Evolutionary conservation across 305 asterid species (phyloP), one percentile per base, ranked within the genome.

Genomic region (Galium porrigens): DNA sequence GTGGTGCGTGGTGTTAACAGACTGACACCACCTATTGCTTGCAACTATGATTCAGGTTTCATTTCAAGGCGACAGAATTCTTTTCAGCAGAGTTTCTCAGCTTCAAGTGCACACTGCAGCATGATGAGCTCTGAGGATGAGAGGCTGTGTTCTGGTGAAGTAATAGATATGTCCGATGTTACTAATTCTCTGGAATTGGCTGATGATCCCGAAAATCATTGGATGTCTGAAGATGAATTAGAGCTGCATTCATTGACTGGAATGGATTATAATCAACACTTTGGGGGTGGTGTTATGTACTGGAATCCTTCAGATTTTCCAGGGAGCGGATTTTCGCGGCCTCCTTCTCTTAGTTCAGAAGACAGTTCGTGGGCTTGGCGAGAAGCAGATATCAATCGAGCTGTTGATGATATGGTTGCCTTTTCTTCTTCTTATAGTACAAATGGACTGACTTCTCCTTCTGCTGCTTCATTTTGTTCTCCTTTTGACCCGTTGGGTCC

Each of bases 301-400:
- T 92, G 99, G 99, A 73, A 86, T 74, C 91, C 97, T 57, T 83
- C 95, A 64, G 99, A 92, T 81, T 89, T 78, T 80, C 95, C 84
- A 30, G 94, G 86, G 74, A 77, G 84, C 62, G 84, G 81, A 78
- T 89, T 89, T 76, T 92, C 99, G 30, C 95, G 95, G 70, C 97
- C 99, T 69, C 99, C 99, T 62, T 92, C 99, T 68, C 99, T 89
- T 76, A 87, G 97, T 83, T 92, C 99, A 36, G 99, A 92, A 68
- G 99, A 92, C 81, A 87, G 97, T 83, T 92, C 95, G 64, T 92
- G 97, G 97, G 96, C 97, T 67, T 92, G 97, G 91, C 80, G 95
- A 61, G 99, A 92, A 78, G 99, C 99, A 61, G 99, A 92, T 76
- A 84, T 92, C 91, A 89, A 70, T 58, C 79, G 86, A 76, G 94